Evolutionary conservation across 495 filamentous ascomycete species (phyloP).

Genomic region (Lasiosphaeria ovina): DNA sequence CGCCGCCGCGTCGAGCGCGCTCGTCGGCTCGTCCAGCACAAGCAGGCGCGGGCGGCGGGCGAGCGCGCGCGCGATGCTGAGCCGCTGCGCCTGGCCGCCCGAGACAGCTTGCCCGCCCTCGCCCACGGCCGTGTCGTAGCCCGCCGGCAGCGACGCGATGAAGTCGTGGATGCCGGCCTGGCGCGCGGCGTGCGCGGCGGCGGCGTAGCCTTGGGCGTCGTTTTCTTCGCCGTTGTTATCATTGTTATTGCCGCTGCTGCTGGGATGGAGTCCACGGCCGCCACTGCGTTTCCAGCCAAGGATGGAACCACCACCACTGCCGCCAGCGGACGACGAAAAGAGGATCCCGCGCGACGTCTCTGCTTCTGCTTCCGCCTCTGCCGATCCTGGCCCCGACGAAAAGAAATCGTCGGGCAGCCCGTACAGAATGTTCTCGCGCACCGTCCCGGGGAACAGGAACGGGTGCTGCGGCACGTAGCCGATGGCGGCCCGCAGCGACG

Average conservation of each 20-base stretch:
- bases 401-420: slow-evolving; percentile 50
- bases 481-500: slow-evolving; percentile 64
- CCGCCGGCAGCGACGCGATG: slow-evolving; percentile 65
- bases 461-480: slow-evolving; percentile 76
- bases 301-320: no score
- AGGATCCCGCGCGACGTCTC: no score
- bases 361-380: no score
- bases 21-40: slow-evolving; percentile 87
- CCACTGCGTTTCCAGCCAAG: no score
- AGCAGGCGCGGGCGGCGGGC: slow-evolving; percentile 66
- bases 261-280: no score
- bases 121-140: slow-evolving; percentile 74
- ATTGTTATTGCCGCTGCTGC: no score
- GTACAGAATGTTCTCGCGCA: slow-evolving; percentile 79
- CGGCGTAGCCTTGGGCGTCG: slow-evolving; percentile 29
- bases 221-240: background rate
- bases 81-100: slow-evolving; percentile 80
- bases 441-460: slow-evolving; percentile 69
- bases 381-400: no score
- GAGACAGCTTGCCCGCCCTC: slow-evolving; percentile 74
- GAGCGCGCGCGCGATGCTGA: slow-evolving; percentile 81
- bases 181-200: slow-evolving; percentile 59
- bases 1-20: slow-evolving; percentile 69
- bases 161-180: slow-evolving; percentile 79
- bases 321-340: no score